Base-by-base conservation (phyloP, 169 alveolate genomes). In the Plasmodium inui region DNA sequence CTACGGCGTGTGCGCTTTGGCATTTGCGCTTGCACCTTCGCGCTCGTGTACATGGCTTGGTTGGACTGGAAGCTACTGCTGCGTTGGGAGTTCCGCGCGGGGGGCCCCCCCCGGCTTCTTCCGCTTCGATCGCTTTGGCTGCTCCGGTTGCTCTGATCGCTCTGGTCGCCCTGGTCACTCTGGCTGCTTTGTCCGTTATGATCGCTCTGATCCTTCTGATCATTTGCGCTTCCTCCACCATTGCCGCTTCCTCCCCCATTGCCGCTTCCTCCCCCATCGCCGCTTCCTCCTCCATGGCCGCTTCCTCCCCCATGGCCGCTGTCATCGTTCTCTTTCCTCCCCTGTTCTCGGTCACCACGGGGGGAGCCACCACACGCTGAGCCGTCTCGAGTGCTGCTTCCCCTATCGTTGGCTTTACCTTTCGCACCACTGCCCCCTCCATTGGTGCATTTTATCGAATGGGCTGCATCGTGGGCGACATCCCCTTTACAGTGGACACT, bases 31-130 rank as follows among this genome's bases (percentile, higher is more conserved):
- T 55, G 80, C 14, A 67, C 67, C n/a, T 53, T 82, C 22, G 34
- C 89, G 7, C 79, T 82, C 12, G 89, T 26, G 41, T 82, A 22
- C 28, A 8, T 26, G 50, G 32, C 71, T 30, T 57, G 34, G 19
- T 80, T 80, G 17, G 86, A 80, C 61, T 39, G 55, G 50, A n/a
- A 41, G 67, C 19, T 50, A 26, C 72, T 32, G 32, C 67, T 81
- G 41, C 9, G 8, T 78, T 9, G 44, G 19, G 26, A n/a, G 12
- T 12, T 3, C 3, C 50, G 19, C 55, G 28, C 50, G 67, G 44
- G 22, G 41, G 0, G 55, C 5, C 28, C n/a, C 0, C 22, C 28
- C 55, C 28, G 41, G 12, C 22, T 26, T 9, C 57, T 44, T 50
- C 30, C 73, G 72, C 39, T 14, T 4, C 3, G 22, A 3, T 30